Evolutionary conservation across 495 filamentous ascomycete species (phyloP), one percentile per base, ranked within the genome.

Genomic region (Penicillium cinerascens): DNA sequence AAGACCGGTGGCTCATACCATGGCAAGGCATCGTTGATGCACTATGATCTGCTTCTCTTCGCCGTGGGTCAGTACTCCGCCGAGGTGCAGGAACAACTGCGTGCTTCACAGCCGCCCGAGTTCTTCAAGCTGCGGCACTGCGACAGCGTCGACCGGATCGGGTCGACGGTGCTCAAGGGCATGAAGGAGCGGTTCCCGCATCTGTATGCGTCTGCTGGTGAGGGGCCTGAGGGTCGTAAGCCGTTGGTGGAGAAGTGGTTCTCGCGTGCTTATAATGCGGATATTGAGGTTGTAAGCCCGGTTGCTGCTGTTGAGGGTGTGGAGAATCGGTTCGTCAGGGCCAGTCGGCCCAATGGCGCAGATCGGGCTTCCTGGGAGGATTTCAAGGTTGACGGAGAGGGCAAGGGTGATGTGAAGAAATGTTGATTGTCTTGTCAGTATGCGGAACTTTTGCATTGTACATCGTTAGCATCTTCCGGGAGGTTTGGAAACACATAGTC

Each of bases 81-180:
- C 4, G 71, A 74, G 1, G 75, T 87, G 17, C 79, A 85, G 65
- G 71, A 80, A 49, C 52, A 78, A 45, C 66, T 91, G 33, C 72
- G 80, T 26, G 64, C 67, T 20, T 70, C 68, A 33, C 80, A 84
- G 54, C 78, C 79, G 25, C 54, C 68, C 0, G 80, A 79, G 5
- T 87, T 89, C 66, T 85, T 88, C 56, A 68, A 72, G 29, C 66
- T 92, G 52, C 73, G 84, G 18, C 85, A 91, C 63, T 75, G 74
- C 44, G 85, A 89, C 62, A 86, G 82, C 42, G 87, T 90, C 1
- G 87, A 91, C 57, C 82, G 85, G 43, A 82, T 91, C 38, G 83
- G 84, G 22, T 79, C 77, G 42, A 76, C 81, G 20, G 86, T 87
- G 22, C 64, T 90, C 61, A 75, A 70, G 52, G 81, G 80, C 22